phyloP scores from a whole-genome alignment of 768 basidiomycete species.

The Boletus barrowsii region DNA sequence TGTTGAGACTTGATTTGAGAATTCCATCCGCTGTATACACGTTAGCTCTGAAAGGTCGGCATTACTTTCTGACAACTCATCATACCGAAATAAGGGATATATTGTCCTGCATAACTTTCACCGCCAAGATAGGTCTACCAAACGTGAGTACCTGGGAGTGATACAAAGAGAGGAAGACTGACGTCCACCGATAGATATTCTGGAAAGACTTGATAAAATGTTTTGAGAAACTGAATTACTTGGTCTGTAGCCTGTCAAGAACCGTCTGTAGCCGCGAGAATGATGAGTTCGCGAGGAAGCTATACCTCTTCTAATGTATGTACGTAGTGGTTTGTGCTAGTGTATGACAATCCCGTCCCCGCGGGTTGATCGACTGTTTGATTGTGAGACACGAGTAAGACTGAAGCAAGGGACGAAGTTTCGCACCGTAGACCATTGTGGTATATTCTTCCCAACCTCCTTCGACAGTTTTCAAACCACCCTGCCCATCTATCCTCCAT shows the following conservation, averaged over 20 bases:
- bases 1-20: constrained; percentile 53
- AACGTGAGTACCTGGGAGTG: constrained; percentile 6
- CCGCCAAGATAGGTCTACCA: constrained; percentile 92
- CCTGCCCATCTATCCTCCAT: constrained; percentile 73
- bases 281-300: constrained; percentile 5
- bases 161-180: constrained; percentile 33
- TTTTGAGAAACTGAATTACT: constrained; percentile 77
- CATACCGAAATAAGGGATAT: constrained; percentile 91
- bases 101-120: constrained; percentile 97
- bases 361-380: constrained; percentile 91
- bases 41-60: constrained; percentile 1
- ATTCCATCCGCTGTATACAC: constrained; percentile 66
- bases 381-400: constrained; percentile 8
- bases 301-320: constrained; percentile 70
- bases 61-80: not conserved
- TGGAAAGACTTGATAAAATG: constrained; percentile 90
- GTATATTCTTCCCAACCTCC: constrained; percentile 99
- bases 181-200: constrained; percentile 83
- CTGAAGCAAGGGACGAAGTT: constrained; percentile 6
- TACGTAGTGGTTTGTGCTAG: constrained; percentile 80
- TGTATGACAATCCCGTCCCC: constrained; percentile 92
- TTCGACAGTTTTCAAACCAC: constrained; percentile 67
- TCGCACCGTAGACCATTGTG: constrained; percentile 85
- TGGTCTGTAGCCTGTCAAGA: constrained; percentile 64
- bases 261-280: not conserved